Evolutionary conservation across 2,329 filamentous ascomycete genomes (phyloP).

Genomic region (Trichoderma cornu-damae): DNA sequence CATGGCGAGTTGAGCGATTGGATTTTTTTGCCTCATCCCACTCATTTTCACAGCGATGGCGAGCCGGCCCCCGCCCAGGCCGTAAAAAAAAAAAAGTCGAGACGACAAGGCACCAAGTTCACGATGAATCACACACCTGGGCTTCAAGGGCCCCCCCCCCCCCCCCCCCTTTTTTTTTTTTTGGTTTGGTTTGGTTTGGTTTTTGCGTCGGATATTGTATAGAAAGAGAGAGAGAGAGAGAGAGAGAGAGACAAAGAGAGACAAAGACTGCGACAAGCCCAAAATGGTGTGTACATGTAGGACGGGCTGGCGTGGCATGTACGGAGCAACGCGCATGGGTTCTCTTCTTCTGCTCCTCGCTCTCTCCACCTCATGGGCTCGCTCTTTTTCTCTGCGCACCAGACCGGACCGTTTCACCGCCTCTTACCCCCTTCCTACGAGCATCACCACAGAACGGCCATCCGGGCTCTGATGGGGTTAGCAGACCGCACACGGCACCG

Average conservation of each 20-base stretch:
- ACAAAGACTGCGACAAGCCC: neutral
- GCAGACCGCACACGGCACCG: neutral
- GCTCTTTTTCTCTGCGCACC: neutral
- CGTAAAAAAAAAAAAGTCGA: conserved; percentile 2
- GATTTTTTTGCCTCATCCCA: conserved; percentile 4
- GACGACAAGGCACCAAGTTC: neutral
- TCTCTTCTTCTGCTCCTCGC: neutral
- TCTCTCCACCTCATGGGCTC: neutral
- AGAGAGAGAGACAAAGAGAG: too few species aligned
- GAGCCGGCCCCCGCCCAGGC: conserved; percentile 2
- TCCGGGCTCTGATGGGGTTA: neutral
- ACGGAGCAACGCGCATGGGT: too few species aligned
- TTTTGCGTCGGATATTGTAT: conserved; percentile 9
- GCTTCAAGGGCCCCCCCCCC: conserved; percentile 2
- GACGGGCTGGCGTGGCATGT: neutral
- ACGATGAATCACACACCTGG: neutral
- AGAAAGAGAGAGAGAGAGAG: too few species aligned
- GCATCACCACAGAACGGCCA: neutral
- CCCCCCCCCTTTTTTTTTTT: neutral
- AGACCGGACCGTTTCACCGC: conserved; percentile 15
- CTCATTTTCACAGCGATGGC: too few species aligned
- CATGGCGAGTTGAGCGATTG: conserved; percentile 9
- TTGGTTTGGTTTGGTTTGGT: too few species aligned
- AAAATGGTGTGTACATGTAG: conserved; percentile 1
- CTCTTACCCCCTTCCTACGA: conserved; percentile 12